Evolutionary conservation across 2,329 filamentous ascomycete species (phyloP).

Genomic region (Neonectria magnoliae): DNA sequence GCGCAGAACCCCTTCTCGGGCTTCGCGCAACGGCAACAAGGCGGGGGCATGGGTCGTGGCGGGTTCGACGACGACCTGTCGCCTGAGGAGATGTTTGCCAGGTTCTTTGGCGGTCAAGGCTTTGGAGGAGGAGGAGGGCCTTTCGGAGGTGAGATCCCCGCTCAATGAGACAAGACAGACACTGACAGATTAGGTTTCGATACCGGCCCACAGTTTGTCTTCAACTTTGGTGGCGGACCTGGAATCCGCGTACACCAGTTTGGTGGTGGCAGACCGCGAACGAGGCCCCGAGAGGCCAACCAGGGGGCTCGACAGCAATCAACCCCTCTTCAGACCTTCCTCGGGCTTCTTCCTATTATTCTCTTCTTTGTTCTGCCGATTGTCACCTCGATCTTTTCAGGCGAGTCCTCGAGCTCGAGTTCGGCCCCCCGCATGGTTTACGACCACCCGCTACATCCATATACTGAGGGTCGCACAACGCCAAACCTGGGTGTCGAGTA

Average conservation of each 20-base stretch:
- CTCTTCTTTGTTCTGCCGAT: conserved; percentile 89
- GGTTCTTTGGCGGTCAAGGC: conserved; percentile 87
- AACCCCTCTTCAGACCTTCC: conserved; percentile 67
- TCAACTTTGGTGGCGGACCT: conserved; percentile 92
- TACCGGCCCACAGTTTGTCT: conserved; percentile 87
- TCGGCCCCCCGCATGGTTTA: conserved; percentile 78
- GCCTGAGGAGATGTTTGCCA: conserved; percentile 95
- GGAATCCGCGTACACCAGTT: conserved; percentile 96
- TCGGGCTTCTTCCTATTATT: conserved; percentile 86
- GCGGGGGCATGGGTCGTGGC: conserved; percentile 59
- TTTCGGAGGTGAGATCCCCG: conserved; percentile 53
- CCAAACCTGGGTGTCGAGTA: conserved; percentile 80
- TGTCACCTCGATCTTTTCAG: conserved; percentile 80
- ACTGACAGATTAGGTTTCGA: conserved; percentile 67
- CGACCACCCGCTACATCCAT: conserved; percentile 74
- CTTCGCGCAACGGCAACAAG: conserved; percentile 60
- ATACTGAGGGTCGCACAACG: conserved; percentile 79
- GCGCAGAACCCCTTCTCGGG: conserved; percentile 71
- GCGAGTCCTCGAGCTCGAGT: conserved; percentile 48
- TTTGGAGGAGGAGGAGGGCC: conserved; percentile 73
- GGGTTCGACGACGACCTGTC: conserved; percentile 90
- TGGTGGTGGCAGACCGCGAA: conserved; percentile 79
- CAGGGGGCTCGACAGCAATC: conserved; percentile 56
- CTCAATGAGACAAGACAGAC: background rate
- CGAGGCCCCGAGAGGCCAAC: conserved; percentile 75